These are phyloP conservation scores for Usnea hakonensis DNA, from an alignment of 495 filamentous ascomycete genomes.

Conservation along the genomic window DNA sequence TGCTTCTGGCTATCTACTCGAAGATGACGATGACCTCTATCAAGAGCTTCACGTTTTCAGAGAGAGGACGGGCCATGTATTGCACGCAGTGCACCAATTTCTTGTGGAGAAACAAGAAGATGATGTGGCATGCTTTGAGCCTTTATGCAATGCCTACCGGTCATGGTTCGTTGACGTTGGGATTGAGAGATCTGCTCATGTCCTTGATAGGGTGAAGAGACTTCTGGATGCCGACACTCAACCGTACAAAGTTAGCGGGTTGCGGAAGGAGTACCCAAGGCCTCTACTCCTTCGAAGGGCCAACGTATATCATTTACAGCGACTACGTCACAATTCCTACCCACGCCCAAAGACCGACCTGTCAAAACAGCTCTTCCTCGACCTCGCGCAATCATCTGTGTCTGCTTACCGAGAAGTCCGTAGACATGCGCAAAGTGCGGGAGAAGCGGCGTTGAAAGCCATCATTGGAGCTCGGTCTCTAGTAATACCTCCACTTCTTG, in stretches of 20 bases:
- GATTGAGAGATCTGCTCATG: conserved; percentile 89
- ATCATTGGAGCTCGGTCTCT: conserved; percentile 78
- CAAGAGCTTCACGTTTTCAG: conserved; percentile 70
- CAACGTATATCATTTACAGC: conserved; percentile 88
- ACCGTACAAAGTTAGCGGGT: conserved; percentile 87
- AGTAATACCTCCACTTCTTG: conserved; percentile 79
- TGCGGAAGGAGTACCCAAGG: conserved; percentile 86
- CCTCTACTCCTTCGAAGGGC: conserved; percentile 83
- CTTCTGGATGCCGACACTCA: conserved; percentile 77
- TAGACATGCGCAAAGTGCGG: conserved; percentile 81
- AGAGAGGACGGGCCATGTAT: conserved; percentile 64
- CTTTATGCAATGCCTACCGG: conserved; percentile 82
- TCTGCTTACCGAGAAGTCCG: conserved; percentile 95
- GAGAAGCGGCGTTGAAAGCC: conserved; percentile 88
- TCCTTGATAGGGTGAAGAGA: conserved; percentile 75
- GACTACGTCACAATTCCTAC: conserved; percentile 84
- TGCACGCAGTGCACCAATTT: conserved; percentile 80
- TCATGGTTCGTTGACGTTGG: conserved; percentile 98
- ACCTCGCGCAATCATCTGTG: conserved; percentile 83
- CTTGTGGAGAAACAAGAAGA: conserved; percentile 80
- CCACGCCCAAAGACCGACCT: conserved; percentile 76
- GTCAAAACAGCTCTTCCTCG: conserved; percentile 73
- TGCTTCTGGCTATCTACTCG: conserved; percentile 74
- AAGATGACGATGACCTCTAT: conserved; percentile 56
- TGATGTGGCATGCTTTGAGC: conserved; percentile 89